These are phyloP conservation scores for Planoprotostelium fungivorum DNA, from an alignment of 78 protist species.

Conservation along the genomic window DNA sequence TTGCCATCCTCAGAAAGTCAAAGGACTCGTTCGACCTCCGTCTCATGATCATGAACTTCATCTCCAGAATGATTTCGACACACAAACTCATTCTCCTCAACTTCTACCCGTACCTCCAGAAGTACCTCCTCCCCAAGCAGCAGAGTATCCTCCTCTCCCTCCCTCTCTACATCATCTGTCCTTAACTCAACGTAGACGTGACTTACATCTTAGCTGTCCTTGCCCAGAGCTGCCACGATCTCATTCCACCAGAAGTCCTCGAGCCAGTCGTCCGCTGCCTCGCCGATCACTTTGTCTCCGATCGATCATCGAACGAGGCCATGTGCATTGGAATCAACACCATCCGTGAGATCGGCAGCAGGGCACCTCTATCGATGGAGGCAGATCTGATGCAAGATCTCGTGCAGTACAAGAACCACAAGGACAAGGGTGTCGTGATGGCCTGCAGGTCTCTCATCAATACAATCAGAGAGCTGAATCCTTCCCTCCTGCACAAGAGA, in stretches of 20 bases:
- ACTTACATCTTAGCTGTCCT: slow-evolving; percentile 71
- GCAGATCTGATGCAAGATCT: slow-evolving; percentile 67
- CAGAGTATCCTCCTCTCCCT: slow-evolving; percentile 6
- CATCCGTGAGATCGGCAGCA: slow-evolving; percentile 69
- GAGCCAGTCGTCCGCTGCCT: slow-evolving; percentile 73
- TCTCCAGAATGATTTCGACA: slow-evolving; percentile 67
- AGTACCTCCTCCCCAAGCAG: slow-evolving; percentile 82
- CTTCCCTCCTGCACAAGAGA: slow-evolving; percentile 69
- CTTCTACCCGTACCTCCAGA: slow-evolving; percentile 81
- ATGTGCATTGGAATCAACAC: slow-evolving; percentile 88
- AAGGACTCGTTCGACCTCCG: slow-evolving; percentile 70
- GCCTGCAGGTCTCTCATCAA: slow-evolving; percentile 76
- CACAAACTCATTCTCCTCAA: slow-evolving; percentile 76
- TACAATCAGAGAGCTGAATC: slow-evolving; percentile 68
- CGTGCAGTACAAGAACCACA: slow-evolving; percentile 46
- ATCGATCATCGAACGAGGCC: slow-evolving; percentile 71
- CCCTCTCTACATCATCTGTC: neutral
- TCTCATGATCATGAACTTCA: slow-evolving; percentile 64
- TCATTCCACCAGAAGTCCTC: slow-evolving; percentile 85
- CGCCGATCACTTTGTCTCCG: slow-evolving; percentile 81
- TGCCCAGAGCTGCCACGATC: slow-evolving; percentile 85
- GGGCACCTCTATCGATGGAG: slow-evolving; percentile 83
- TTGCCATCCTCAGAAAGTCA: slow-evolving; percentile 42
- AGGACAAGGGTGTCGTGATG: slow-evolving; percentile 75
- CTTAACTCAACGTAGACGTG: slow-evolving; percentile 12